Evolutionary conservation across 164 flowering plant genomes (phyloP), one percentile per base, ranked within the genome.

Genomic region (Brasenia schreberi): DNA sequence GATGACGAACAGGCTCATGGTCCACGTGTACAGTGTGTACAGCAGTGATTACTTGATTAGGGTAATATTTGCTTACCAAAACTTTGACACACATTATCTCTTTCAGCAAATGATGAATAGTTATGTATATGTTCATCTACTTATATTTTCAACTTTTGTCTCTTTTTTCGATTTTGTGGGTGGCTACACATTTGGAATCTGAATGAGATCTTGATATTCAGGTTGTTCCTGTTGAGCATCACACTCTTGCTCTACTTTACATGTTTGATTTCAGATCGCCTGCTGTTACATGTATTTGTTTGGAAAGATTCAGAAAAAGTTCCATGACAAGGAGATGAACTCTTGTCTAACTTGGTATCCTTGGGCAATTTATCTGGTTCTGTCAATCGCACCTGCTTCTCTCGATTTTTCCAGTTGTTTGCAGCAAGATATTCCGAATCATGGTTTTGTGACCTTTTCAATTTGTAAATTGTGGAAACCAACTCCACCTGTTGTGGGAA

Each of bases 21-120:
- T 68, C 83, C 77, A 0, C 74, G 87, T 11, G 82, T 87, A 65
- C 90, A 82, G 68, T 87, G 93, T 74, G 87, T 84, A 43, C 93
- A 87, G 73, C 93, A 87, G 62, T 85, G 66, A 69, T 45, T 45
- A 12, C 11, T 45, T 45, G 53, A 45, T 45, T 45, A 45, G 53
- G 53, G 53, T 45, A 2, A 45, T 12, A 12, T 2, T 45, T 45
- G 12, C 11, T 45, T 45, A 23, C 27, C 27, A 23, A 23, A 23
- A 23, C 27, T 45, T 49, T 49, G 56, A 1, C 12, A 14, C 12
- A 9, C 10, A 14, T 9, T 49, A 45, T 7, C 56, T 49, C 2
- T 9, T 49, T 14, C 56, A 49, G 53, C 12, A 45, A 7, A 45
- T 45, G 7, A 7, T 45, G 53, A 7, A 5, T 9, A 49, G 10